Evolutionary conservation across 2,329 filamentous ascomycete species (phyloP), one percentile per base, ranked within the genome.

Genomic region (Pestalotiopsis sp.): DNA sequence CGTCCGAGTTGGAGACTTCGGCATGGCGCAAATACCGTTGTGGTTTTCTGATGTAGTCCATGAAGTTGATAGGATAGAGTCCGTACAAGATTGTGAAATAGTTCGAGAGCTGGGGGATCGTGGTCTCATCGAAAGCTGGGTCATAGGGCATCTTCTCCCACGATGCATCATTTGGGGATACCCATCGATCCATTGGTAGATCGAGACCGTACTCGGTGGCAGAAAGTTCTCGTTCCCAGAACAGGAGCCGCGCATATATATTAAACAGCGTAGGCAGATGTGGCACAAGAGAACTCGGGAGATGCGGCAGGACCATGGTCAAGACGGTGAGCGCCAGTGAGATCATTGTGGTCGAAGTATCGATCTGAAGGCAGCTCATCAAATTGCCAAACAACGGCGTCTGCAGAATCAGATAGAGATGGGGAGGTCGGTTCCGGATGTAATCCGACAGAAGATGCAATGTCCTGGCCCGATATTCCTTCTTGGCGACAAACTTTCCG

Each of bases 61-160:
- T 92, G 73, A 96, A 94, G 77, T 95, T 95, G 75, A 95, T 88
- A 1, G 93, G 93, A 72, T 95, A 96, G 4, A 96, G 82, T 0
- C 93, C 93, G 73, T 96, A 96, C 0, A 96, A 84, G 31, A 94
- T 91, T 2, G 92, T 95, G 74, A 94, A 96, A 78, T 93, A 95
- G 73, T 91, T 89, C 66, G 90, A 81, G 1, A 95, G 84, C 69
- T 93, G 90, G 4, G 90, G 89, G 2, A 93, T 87, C 3, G 86
- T 82, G 5, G 86, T 84, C 57, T 89, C 88, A 66, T 92, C 88
- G 12, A 85, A 83, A 41, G 91, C 89, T n/a, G 89, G 83, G 5
- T 89, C 85, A 70, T 89, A 90, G 6, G 85, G 78, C 49, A 88
- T 85, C 69, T 87, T 88, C 66, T 93, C 90, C 93, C 93, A 96